Conservation (phyloP, 2,329 filamentous ascomycete species). For the Phialemoniopsis sp. region DNA sequence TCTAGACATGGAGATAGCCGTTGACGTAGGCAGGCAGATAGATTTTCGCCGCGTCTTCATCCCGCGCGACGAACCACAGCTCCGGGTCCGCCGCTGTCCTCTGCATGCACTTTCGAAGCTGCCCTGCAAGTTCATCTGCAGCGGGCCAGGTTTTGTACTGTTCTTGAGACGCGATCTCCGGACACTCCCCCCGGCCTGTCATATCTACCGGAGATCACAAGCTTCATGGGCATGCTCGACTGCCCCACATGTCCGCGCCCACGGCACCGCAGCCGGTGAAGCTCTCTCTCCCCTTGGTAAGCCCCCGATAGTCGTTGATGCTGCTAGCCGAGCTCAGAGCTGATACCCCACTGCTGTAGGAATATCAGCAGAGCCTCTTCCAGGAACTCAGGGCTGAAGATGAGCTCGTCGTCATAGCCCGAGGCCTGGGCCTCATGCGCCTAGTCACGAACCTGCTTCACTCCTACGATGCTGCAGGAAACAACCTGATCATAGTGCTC, state of each 20-base stretch:
- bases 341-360: too few relatives aligned
- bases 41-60: neutral
- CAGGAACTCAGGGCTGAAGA: slow-evolving; percentile 85
- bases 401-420: slow-evolving; percentile 87
- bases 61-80: too few relatives aligned
- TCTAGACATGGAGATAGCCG: too few relatives aligned
- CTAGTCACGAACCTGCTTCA: slow-evolving; percentile 95
- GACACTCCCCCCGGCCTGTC: too few relatives aligned
- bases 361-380: slow-evolving; percentile 95
- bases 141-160: too few relatives aligned
- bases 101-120: neutral
- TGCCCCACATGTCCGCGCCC: slow-evolving; percentile 46
- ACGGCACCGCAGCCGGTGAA: slow-evolving; percentile 67
- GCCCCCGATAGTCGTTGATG: too few relatives aligned
- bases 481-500: slow-evolving; percentile 85
- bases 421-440: slow-evolving; percentile 86
- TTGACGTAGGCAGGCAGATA: neutral
- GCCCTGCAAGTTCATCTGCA: too few relatives aligned
- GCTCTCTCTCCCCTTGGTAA: slow-evolving; percentile 72
- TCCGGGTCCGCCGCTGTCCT: neutral
- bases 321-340: too few relatives aligned
- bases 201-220: too few relatives aligned
- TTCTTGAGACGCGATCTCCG: too few relatives aligned
- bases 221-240: slow-evolving; percentile 1
- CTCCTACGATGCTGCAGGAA: slow-evolving; percentile 92